These are phyloP conservation scores for Combretum micranthum DNA, from an alignment of 345 rosid species.

Conservation along the genomic window DNA sequence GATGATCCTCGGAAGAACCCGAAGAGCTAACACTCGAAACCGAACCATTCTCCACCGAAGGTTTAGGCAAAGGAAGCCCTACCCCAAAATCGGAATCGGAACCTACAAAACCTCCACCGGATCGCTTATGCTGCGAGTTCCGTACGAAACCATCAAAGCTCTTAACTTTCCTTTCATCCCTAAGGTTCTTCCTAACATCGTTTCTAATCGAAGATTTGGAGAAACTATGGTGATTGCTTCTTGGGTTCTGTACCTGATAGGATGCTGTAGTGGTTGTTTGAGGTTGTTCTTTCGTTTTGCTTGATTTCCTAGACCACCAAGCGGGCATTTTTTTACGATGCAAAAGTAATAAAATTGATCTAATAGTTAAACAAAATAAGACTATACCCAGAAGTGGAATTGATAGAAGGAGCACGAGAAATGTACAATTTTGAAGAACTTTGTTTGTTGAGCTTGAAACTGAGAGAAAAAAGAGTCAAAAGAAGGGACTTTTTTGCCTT, in stretches of 20 bases:
- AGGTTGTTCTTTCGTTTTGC: constrained; percentile 48
- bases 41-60: constrained; percentile 56
- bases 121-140: constrained; percentile 40
- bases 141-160: constrained; percentile 29
- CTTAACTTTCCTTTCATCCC: constrained; percentile 22
- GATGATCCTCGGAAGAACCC: constrained; percentile 74
- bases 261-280: constrained; percentile 8
- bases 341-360: no score
- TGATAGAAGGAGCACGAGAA: no score
- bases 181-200: constrained; percentile 14
- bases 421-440: no score
- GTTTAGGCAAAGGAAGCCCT: constrained; percentile 74
- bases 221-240: constrained; percentile 14
- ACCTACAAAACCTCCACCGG: constrained; percentile 51
- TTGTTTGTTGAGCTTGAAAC: background rate
- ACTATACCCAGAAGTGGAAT: no score
- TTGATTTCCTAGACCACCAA: constrained; percentile 68
- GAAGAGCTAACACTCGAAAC: constrained; percentile 78
- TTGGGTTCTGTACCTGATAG: constrained; percentile 7
- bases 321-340: constrained; percentile 40
- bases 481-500: background rate
- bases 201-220: constrained; percentile 11
- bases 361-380: no score
- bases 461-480: constrained; percentile 5
- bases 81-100: constrained; percentile 63